phyloP scores from a whole-genome alignment of 2,329 filamentous ascomycete genomes.

The Fusarium chuoi region DNA sequence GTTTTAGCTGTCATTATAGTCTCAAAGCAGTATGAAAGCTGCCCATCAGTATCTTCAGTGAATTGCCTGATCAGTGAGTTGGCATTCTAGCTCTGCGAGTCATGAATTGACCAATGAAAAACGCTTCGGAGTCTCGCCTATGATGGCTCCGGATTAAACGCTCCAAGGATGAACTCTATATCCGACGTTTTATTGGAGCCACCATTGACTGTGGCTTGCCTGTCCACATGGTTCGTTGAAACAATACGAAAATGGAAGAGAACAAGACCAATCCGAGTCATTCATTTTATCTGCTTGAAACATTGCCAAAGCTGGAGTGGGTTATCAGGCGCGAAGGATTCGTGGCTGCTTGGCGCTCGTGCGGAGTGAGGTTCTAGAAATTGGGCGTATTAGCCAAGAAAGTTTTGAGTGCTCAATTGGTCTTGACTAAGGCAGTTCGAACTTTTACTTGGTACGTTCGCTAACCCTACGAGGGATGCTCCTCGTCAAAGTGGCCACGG shows the following conservation, averaged over 20 bases:
- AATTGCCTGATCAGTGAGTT: background rate
- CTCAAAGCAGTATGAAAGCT: background rate
- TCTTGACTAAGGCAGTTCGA: too few species aligned
- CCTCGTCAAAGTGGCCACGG: background rate
- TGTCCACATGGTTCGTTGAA: background rate
- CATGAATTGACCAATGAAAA: background rate
- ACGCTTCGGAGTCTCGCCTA: background rate
- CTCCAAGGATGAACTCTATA: background rate
- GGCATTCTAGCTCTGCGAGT: background rate
- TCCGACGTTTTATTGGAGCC: background rate
- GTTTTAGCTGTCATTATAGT: background rate
- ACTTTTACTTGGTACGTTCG: background rate
- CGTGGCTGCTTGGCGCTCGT: background rate
- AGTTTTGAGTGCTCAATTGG: background rate
- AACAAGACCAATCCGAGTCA: background rate
- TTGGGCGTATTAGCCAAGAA: background rate
- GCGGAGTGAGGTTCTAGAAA: background rate
- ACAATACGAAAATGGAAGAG: background rate
- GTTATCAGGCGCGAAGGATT: background rate
- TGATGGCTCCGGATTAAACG: background rate
- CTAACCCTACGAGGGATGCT: background rate
- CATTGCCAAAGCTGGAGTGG: background rate
- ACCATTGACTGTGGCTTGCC: background rate
- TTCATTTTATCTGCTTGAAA: background rate
- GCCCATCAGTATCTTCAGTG: background rate